Conservation (phyloP, 768 basidiomycete genomes). For the Chalciporus chontae region DNA sequence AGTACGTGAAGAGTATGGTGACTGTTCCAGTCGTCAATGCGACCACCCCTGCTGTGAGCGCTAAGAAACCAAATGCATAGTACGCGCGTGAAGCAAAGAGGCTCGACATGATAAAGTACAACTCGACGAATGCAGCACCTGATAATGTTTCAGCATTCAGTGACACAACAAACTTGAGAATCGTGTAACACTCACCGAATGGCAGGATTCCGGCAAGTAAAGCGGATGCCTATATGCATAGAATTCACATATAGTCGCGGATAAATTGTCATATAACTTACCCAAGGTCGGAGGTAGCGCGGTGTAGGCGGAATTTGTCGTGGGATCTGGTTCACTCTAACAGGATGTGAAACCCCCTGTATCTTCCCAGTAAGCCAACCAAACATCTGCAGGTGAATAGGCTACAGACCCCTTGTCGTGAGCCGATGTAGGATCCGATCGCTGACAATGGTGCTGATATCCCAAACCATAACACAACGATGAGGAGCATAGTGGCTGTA, state of each 20-base stretch:
- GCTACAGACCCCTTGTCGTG: slow-evolving; percentile 74
- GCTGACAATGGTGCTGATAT: slow-evolving; percentile 89
- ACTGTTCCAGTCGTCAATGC: slow-evolving; percentile 88
- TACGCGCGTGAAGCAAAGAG: slow-evolving; percentile 90
- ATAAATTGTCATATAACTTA: slow-evolving; percentile 31
- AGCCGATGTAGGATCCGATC: slow-evolving; percentile 82
- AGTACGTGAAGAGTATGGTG: slow-evolving; percentile 86
- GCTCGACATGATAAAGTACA: slow-evolving; percentile 89
- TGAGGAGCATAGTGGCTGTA: slow-evolving; percentile 77
- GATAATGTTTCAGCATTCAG: background rate
- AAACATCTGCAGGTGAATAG: background rate
- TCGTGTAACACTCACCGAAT: slow-evolving; percentile 55
- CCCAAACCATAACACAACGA: slow-evolving; percentile 87
- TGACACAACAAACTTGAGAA: slow-evolving; percentile 1
- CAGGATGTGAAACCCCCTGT: slow-evolving; percentile 75
- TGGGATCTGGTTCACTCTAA: slow-evolving; percentile 89
- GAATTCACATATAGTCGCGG: slow-evolving; percentile 7
- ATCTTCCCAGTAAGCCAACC: slow-evolving; percentile 8
- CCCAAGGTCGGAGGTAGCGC: slow-evolving; percentile 81
- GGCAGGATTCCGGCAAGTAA: slow-evolving; percentile 89
- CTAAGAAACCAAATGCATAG: slow-evolving; percentile 95
- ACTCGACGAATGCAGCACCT: slow-evolving; percentile 94
- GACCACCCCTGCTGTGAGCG: slow-evolving; percentile 80
- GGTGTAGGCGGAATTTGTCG: slow-evolving; percentile 91
- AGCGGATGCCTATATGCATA: slow-evolving; percentile 51